These are phyloP conservation scores for Salix udensis DNA, from an alignment of 345 rosid genomes.

Conservation along the genomic window DNA sequence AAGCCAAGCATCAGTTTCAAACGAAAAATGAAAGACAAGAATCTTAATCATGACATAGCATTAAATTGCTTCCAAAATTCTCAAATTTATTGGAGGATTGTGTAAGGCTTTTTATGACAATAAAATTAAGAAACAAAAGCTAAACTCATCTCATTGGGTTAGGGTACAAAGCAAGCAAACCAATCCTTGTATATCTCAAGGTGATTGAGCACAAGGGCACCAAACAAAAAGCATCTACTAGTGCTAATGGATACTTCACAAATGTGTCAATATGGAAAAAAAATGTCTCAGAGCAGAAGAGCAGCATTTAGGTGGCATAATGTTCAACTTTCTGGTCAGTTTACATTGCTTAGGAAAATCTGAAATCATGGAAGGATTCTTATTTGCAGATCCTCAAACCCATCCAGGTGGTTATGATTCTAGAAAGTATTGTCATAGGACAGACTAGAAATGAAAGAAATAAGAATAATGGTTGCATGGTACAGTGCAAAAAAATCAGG, in stretches of 20 bases:
- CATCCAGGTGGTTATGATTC: background rate
- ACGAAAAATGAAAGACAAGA: background rate
- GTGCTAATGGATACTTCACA: background rate
- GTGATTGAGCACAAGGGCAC: background rate
- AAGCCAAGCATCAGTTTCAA: background rate
- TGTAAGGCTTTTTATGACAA: background rate
- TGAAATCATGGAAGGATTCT: background rate
- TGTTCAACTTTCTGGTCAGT: background rate
- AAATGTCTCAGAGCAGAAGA: background rate
- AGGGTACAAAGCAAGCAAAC: background rate
- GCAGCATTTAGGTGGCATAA: background rate
- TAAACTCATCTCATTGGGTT: background rate
- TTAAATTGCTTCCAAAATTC: background rate
- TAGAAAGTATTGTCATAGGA: background rate
- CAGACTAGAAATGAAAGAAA: background rate
- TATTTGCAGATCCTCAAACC: background rate
- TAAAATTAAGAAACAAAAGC: background rate
- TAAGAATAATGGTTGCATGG: background rate
- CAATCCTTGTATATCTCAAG: background rate
- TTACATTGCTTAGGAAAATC: background rate
- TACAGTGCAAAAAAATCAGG: background rate
- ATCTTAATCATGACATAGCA: background rate
- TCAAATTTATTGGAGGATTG: background rate
- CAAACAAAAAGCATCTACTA: background rate
- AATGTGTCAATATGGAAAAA: background rate